phyloP scores from a whole-genome alignment of 805 yeast species.

The Wickerhamiella azymoides region DNA sequence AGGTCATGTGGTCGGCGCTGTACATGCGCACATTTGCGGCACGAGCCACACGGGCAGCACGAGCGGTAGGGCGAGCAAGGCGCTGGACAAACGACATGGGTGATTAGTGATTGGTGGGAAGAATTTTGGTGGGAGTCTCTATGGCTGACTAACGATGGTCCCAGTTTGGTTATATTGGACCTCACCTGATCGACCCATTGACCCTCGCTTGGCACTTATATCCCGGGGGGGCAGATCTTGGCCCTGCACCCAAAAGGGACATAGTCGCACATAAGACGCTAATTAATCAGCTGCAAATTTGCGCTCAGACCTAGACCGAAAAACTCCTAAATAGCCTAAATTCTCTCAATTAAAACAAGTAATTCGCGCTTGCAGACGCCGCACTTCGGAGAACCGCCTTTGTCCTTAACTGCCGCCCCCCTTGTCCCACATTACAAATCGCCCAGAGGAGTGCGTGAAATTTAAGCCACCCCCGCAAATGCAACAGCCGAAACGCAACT shows the following conservation, averaged over 20 bases:
- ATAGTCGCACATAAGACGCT: too few species aligned
- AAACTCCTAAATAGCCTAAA: too few species aligned
- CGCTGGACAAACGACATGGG: conserved; percentile 10
- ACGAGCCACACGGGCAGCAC: conserved; percentile 10
- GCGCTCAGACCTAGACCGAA: too few species aligned
- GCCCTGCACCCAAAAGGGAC: too few species aligned
- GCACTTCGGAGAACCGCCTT: too few species aligned
- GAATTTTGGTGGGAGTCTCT: neutral
- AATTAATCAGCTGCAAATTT: too few species aligned
- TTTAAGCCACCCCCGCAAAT: neutral
- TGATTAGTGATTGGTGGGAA: conserved; percentile 10
- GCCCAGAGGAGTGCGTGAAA: neutral
- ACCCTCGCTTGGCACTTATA: too few species aligned
- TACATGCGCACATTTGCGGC: conserved; percentile 11
- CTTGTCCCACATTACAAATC: neutral
- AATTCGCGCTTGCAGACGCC: too few species aligned
- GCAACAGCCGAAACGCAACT: conserved; percentile 8
- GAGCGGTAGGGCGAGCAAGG: conserved; percentile 12
- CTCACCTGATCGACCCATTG: too few species aligned
- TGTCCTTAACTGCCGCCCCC: neutral
- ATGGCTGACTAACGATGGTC: neutral
- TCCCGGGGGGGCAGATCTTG: too few species aligned
- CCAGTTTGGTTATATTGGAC: too few species aligned
- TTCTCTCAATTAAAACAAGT: too few species aligned
- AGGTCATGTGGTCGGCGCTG: conserved; percentile 13